Evolutionary conservation across 768 basidiomycete species (phyloP).

Genomic region (Naganishia antarctica): DNA sequence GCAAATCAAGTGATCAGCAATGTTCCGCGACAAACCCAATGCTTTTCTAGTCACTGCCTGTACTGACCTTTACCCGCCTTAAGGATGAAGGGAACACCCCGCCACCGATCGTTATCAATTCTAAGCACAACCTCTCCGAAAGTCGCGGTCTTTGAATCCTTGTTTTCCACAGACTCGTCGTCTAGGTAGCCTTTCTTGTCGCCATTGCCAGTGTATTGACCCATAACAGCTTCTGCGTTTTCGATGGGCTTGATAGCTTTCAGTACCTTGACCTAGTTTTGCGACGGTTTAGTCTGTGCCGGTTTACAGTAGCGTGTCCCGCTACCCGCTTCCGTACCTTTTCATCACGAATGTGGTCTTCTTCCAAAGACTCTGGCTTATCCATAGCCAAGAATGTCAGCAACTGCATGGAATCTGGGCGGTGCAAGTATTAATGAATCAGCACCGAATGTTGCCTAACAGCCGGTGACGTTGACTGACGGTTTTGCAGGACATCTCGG

Average conservation of each 20-base stretch:
- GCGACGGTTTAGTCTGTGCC: too few species aligned
- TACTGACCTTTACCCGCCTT: conserved; percentile 32
- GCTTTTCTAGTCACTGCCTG: too few species aligned
- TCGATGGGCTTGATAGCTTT: conserved; percentile 26
- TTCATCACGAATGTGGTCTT: conserved; percentile 25
- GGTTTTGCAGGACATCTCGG: conserved; percentile 32
- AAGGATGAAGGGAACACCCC: conserved; percentile 30
- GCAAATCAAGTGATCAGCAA: not conserved
- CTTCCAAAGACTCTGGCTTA: conserved; percentile 25
- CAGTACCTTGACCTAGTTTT: conserved; percentile 28
- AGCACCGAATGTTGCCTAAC: not conserved
- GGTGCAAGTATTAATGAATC: not conserved
- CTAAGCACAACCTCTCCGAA: conserved; percentile 30
- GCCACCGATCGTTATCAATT: conserved; percentile 32
- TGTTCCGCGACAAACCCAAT: not conserved
- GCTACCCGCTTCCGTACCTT: conserved; percentile 18
- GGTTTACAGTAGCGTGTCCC: too few species aligned
- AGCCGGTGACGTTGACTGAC: conserved; percentile 17
- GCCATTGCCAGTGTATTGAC: conserved; percentile 28
- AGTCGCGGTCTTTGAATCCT: conserved; percentile 32
- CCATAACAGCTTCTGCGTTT: conserved; percentile 28
- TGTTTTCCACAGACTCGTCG: conserved; percentile 32
- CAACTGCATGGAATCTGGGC: conserved; percentile 25
- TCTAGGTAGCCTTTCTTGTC: conserved; percentile 31
- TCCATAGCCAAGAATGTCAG: conserved; percentile 29